phyloP scores from a whole-genome alignment of 2,329 filamentous ascomycete genomes.

The Colletotrichum sp. region DNA sequence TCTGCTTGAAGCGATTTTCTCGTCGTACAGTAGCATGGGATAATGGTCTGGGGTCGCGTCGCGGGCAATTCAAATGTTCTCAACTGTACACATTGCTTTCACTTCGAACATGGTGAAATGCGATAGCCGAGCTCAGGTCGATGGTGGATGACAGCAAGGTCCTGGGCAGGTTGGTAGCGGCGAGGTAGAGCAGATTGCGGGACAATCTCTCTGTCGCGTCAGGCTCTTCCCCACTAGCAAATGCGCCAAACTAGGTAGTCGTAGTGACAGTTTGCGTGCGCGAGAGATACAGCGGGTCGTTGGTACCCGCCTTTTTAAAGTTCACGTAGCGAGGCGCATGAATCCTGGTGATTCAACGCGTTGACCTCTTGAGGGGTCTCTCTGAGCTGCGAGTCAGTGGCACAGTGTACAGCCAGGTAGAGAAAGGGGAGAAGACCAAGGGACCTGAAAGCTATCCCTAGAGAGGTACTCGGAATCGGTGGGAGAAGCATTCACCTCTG shows the following conservation, averaged over 20 bases:
- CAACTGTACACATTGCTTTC: not conserved
- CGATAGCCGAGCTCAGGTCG: not conserved
- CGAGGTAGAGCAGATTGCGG: not conserved
- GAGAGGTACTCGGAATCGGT: not conserved
- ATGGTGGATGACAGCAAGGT: not conserved
- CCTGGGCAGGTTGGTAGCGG: not conserved
- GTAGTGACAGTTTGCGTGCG: not conserved
- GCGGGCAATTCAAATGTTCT: not conserved
- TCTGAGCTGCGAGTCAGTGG: not conserved
- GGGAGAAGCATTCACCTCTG: not conserved
- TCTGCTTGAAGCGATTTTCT: not conserved
- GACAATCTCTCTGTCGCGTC: not conserved
- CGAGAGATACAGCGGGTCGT: not conserved
- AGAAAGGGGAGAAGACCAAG: not conserved
- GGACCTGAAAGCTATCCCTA: not conserved
- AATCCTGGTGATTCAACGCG: not conserved
- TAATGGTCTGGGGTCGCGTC: not conserved
- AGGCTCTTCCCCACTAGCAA: not conserved
- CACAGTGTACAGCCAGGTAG: not conserved
- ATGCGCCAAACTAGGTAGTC: not conserved
- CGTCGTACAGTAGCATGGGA: not conserved
- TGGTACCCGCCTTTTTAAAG: not conserved
- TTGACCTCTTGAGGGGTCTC: not conserved
- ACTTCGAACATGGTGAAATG: not conserved
- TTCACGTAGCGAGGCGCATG: not conserved